Conservation (phyloP, 352 stramenopile genomes). For the Phytopythium chamaehyphon region DNA sequence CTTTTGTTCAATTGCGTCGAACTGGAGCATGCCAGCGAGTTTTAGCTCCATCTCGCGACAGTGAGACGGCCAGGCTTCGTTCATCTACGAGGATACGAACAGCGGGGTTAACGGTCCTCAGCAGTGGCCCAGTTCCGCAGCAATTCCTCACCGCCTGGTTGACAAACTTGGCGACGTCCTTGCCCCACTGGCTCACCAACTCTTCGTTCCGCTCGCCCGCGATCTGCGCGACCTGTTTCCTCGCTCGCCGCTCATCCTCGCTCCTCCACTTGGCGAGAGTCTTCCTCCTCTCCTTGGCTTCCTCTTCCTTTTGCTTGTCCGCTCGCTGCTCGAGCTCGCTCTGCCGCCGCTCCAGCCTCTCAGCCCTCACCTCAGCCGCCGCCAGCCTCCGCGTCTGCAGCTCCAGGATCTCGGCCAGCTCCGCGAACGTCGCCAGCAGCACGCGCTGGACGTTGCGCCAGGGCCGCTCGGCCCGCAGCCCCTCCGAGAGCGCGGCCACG, state of each 20-base stretch:
- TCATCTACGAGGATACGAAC: neutral
- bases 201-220: neutral
- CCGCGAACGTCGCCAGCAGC: conserved; percentile 34
- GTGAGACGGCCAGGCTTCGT: neutral
- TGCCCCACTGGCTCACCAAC: neutral
- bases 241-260: neutral
- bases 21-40: conserved; percentile 10
- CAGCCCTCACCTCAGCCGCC: conserved; percentile 10
- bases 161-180: neutral
- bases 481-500: conserved; percentile 10
- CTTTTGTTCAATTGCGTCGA: conserved; percentile 1
- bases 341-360: conserved; percentile 16
- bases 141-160: neutral
- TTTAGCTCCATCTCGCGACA: neutral
- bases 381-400: conserved; percentile 28
- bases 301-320: neutral
- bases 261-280: neutral
- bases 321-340: conserved; percentile 10
- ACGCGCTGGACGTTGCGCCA: conserved; percentile 67
- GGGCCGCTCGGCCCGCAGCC: conserved; percentile 36
- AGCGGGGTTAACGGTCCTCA: neutral
- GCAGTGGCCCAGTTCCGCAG: neutral
- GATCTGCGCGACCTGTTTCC: conserved; percentile 2
- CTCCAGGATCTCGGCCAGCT: conserved; percentile 30
- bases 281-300: conserved; percentile 8